Conservation (phyloP, 768 basidiomycete species). For the Trametes punicea region DNA sequence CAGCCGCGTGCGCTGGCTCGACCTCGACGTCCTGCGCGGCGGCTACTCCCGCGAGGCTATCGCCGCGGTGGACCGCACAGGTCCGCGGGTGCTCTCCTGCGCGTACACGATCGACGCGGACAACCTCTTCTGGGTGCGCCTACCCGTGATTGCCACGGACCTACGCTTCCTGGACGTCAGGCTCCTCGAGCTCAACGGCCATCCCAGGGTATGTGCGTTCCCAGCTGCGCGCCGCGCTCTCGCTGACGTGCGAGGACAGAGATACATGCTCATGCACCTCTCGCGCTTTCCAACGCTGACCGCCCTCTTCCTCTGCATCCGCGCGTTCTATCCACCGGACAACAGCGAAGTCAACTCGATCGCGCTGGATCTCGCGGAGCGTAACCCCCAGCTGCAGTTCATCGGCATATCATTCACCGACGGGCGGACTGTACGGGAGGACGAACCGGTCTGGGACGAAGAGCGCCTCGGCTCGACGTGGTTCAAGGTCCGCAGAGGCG, state of each 20-base stretch:
- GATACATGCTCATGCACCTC: slow-evolving; percentile 1
- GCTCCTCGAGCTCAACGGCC: not conserved
- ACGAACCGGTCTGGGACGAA: slow-evolving; percentile 10
- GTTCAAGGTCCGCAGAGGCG: not conserved
- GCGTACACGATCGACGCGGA: slow-evolving; percentile 5
- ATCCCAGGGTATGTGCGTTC: not conserved
- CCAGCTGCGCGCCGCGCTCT: not conserved
- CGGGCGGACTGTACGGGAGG: slow-evolving; percentile 1
- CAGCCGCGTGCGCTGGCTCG: slow-evolving; percentile 9
- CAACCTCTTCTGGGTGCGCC: slow-evolving; percentile 7
- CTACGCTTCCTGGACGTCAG: slow-evolving; percentile 11
- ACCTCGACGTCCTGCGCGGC: slow-evolving; percentile 1
- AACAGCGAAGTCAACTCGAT: not conserved
- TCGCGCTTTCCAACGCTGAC: not conserved
- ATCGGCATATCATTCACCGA: slow-evolving; percentile 8
- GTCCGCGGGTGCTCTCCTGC: slow-evolving; percentile 6
- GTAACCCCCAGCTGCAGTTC: not conserved
- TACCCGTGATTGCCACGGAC: not conserved
- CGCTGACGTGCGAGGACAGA: not conserved
- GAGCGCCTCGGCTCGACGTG: slow-evolving; percentile 3
- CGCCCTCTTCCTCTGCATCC: slow-evolving; percentile 10
- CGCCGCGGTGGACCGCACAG: not conserved
- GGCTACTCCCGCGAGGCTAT: slow-evolving; percentile 3
- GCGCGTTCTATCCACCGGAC: not conserved
- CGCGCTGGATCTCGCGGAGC: not conserved